Evolutionary conservation across 2,329 filamentous ascomycete genomes (phyloP), one percentile per base, ranked within the genome.

Genomic region (Diplodia mutila): DNA sequence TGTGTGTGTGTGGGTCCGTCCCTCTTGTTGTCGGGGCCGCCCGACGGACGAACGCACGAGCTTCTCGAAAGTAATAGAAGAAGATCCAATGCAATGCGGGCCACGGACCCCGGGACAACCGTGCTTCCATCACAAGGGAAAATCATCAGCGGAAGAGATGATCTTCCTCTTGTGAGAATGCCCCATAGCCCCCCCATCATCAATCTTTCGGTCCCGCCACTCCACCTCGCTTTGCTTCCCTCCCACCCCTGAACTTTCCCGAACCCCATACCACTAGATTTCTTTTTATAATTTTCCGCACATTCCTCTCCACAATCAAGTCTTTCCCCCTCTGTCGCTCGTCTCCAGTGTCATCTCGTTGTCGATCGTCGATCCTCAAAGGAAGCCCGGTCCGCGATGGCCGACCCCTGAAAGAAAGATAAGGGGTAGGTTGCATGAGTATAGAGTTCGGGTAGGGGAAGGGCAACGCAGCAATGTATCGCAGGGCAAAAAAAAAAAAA

Each of bases 391-490:
- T 25, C 32, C 53, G 32, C 14, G 32, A 34, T 57, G 32, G 32
- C 21, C 32, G 53, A 37, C 53, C 53, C 53, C 53, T 57, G 53
- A 39, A 57, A 39, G 32, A 57, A 57, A 25, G 53, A 57, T 57
- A 57, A 57, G 53, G 53, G 53, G 53, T 54, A 29, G 51, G 51
- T 53, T 46, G 16, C 16, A 21, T 55, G 18, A n/a, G 21, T 39
- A 12, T 12, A 34, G 34, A 34, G 32, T n/a, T 23, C 21, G 32
- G 53, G 32, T 39, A 57, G 21, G n/a, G 21, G 34, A 34, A 32
- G 5, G 18, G 29, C 12, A 37, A 23, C 18, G 32, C 18, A 32
- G 52, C 49, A n/a, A 32, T 21, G 21, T 18, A 21, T 18, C 29
- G 52, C 16, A 32, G 52, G 25, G 49, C 49, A 46, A 46, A 42